Percentiles rank a stretch among this genome's conserved stretches.
These are phyloP conservation scores for Leishmania mexicana DNA, from an alignment of 208 protist species.

Conservation along the genomic window DNA sequence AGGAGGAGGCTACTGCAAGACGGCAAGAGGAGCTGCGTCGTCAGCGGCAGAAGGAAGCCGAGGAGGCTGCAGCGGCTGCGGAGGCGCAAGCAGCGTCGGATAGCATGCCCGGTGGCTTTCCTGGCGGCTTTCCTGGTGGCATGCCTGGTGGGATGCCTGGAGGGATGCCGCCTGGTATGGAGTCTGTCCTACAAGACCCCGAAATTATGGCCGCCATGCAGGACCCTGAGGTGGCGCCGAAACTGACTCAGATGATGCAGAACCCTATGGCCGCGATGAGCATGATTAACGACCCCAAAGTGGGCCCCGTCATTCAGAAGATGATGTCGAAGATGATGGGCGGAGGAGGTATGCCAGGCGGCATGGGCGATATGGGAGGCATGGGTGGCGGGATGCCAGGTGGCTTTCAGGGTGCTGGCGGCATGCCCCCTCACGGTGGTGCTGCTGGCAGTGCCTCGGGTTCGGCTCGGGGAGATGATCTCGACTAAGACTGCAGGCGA, in stretches of 20 bases:
- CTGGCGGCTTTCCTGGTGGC: slow-evolving; percentile 50
- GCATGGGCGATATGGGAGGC: slow-evolving; percentile 14
- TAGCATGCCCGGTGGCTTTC: slow-evolving; percentile 51
- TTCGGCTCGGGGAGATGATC: slow-evolving; percentile 14
- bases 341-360: slow-evolving; percentile 43
- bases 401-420: slow-evolving; percentile 20
- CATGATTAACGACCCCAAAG: slow-evolving; percentile 78
- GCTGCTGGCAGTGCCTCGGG: slow-evolving; percentile 16
- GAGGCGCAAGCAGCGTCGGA: slow-evolving; percentile 23
- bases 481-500: slow-evolving; percentile 14
- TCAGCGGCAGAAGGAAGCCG: slow-evolving; percentile 48
- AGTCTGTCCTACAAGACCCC: slow-evolving; percentile 47
- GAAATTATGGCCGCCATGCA: slow-evolving; percentile 70
- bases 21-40: slow-evolving; percentile 43
- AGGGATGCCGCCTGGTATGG: slow-evolving; percentile 36
- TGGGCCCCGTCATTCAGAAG: slow-evolving; percentile 75
- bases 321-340: slow-evolving; percentile 79
- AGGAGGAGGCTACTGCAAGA: slow-evolving; percentile 38
- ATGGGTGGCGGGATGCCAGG: slow-evolving; percentile 22
- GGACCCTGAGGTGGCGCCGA: slow-evolving; percentile 74
- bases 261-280: slow-evolving; percentile 75
- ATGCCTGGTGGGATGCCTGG: slow-evolving; percentile 53
- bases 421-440: slow-evolving; percentile 14
- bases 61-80: slow-evolving; percentile 34
- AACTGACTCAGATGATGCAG: slow-evolving; percentile 56